Evolutionary conservation across 2,329 filamentous ascomycete genomes (phyloP).

Genomic region (Lasiodiplodia sp.): DNA sequence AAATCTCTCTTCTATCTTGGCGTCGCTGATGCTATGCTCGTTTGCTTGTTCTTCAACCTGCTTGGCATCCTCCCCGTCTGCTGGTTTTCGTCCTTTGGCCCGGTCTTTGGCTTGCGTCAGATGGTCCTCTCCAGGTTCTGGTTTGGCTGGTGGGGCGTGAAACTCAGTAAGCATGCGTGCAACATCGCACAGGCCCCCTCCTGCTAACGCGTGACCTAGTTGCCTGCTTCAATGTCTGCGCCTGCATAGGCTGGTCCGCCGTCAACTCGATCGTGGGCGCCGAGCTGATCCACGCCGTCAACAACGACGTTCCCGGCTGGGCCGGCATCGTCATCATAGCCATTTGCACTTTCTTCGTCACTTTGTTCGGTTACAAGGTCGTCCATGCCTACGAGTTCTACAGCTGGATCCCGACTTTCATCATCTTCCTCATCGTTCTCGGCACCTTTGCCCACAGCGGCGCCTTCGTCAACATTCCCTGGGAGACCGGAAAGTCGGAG

Average conservation of each 20-base stretch:
- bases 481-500: slow-evolving; percentile 65
- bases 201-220: slow-evolving; percentile 50
- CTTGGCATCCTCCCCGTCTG: slow-evolving; percentile 75
- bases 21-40: slow-evolving; percentile 75
- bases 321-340: slow-evolving; percentile 80
- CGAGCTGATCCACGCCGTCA: slow-evolving; percentile 78
- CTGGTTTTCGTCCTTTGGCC: slow-evolving; percentile 80
- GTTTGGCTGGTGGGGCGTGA: slow-evolving; percentile 76
- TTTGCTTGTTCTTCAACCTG: slow-evolving; percentile 78
- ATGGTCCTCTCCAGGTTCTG: slow-evolving; percentile 82
- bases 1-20: slow-evolving; percentile 74
- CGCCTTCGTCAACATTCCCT: slow-evolving; percentile 68
- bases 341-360: slow-evolving; percentile 70
- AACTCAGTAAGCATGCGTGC: slow-evolving; percentile 63
- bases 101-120: slow-evolving; percentile 76
- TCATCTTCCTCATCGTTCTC: slow-evolving; percentile 76
- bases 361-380: slow-evolving; percentile 77
- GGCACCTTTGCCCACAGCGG: slow-evolving; percentile 73
- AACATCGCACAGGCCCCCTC: not conserved
- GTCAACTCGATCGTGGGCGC: slow-evolving; percentile 83
- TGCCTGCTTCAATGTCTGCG: slow-evolving; percentile 73
- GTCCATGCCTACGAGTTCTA: slow-evolving; percentile 80
- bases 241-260: slow-evolving; percentile 77
- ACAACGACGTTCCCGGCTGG: slow-evolving; percentile 71
- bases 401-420: slow-evolving; percentile 75